A percentile compares a stretch with the other conserved stretches of the same genome.
phyloP scores from a whole-genome alignment of 2,329 filamentous ascomycete genomes.

The Pseudopithomyces chartarum region DNA sequence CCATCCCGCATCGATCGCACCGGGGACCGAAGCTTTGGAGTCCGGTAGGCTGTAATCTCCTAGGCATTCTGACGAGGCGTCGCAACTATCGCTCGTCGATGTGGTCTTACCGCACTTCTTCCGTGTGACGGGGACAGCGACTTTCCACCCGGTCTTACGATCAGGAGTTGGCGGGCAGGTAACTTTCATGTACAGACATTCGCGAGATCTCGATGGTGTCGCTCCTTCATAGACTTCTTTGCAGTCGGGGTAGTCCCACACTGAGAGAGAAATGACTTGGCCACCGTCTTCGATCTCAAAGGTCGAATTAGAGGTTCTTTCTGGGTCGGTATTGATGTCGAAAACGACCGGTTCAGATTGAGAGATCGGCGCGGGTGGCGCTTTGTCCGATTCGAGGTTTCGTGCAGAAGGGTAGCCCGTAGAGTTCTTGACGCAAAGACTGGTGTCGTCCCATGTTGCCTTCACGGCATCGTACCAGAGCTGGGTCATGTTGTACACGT shows the following conservation, averaged over 20 bases:
- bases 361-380: not conserved
- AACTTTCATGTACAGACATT: not conserved
- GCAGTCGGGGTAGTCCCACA: not conserved
- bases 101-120: not conserved
- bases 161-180: not conserved
- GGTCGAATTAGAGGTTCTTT: not conserved
- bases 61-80: not conserved
- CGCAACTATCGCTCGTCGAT: not conserved
- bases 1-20: not conserved
- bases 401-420: constrained; percentile 11
- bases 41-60: not conserved
- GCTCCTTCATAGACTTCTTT: not conserved
- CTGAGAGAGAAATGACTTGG: not conserved
- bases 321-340: not conserved
- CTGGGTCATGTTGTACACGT: constrained; percentile 37
- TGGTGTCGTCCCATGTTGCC: constrained; percentile 34
- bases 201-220: not conserved
- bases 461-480: constrained; percentile 39
- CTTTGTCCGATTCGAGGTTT: not conserved
- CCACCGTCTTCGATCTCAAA: not conserved
- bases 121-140: not conserved
- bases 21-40: not conserved
- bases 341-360: not conserved
- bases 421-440: constrained; percentile 35
- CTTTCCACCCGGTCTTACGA: not conserved